Base-by-base conservation (phyloP, 2,329 filamentous ascomycete species). In the Pestalotiopsis sp. region DNA sequence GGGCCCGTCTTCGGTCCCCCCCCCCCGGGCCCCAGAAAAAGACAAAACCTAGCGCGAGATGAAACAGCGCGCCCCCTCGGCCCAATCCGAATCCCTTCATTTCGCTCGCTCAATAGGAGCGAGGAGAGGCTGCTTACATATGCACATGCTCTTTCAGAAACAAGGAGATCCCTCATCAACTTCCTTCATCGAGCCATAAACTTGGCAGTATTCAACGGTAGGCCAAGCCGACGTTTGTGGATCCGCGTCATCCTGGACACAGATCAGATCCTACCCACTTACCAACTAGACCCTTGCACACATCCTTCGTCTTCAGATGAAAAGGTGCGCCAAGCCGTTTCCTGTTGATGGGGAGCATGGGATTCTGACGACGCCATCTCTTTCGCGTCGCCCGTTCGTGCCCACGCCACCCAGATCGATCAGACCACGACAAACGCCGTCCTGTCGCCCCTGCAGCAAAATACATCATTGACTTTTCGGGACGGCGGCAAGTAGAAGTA, bases 1-100 rank as follows among this genome's bases (percentile, higher is more conserved):
- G 64, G 52, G 64, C 52, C 52, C 6, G 17, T 14, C 25, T 31
- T 45, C 25, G 27, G 52, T 52, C 17, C 17, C 14, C 45, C 4
- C 17, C 45, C 45, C 55, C 39, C 27, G 27, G 27, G 49, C 36
- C 60, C 52, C 49, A 60, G 49, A 52, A 62, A 65, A 65, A 65
- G 23, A 65, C 39, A 23, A 65, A 49, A 58, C 63, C 39, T 65
- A 66, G 64, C 64, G 64, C 64, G 25, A 27, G 52, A 60, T 66
- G 52, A 52, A 66, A 59, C 55, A 20, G 45, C 45, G 14, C 52
- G 31, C 52, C 49, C 31, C 39, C 7, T 65, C 63, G 63, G 63
- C 63, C 63, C 61, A 64, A 31, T 31, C 61, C 61, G 61, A 64
- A 64, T 49, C 36, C 61, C 61, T 49, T 49, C 61, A 64, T 64